Percentiles rank a stretch among this genome's conserved stretches.
Conservation (phyloP, 2,329 filamentous ascomycete genomes). For the Periglandula ipomoeae region DNA sequence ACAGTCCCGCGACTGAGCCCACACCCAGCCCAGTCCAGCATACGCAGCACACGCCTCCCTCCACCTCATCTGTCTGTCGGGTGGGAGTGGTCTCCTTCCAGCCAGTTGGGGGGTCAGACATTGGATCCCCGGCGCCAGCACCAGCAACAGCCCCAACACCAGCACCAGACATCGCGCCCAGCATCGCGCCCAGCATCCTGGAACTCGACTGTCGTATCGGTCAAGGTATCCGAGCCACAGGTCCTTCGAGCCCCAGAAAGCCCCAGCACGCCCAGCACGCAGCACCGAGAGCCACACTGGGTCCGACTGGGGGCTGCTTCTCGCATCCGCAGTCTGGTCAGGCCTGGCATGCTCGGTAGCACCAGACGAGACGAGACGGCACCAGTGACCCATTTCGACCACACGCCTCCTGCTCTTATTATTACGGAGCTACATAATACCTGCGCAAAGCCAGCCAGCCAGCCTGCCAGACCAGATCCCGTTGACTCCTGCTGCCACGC, state of each 20-base stretch:
- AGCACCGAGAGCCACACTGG: conserved; percentile 3
- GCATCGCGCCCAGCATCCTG: no score
- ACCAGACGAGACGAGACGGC: not conserved
- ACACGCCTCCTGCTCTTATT: not conserved
- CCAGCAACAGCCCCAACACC: no score
- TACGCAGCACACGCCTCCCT: not conserved
- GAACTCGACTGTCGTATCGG: not conserved
- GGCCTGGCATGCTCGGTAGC: not conserved
- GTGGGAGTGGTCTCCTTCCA: not conserved
- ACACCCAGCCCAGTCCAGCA: no score
- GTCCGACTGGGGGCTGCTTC: not conserved
- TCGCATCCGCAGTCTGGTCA: no score
- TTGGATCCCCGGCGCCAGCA: no score
- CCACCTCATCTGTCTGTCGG: not conserved
- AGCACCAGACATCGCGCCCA: no score
- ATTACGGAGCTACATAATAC: not conserved
- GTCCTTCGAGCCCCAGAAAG: not conserved
- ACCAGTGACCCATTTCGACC: not conserved
- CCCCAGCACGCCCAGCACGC: conserved; percentile 1
- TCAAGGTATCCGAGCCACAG: not conserved
- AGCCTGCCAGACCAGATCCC: no score
- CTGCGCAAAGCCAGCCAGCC: not conserved
- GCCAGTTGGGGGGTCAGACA: not conserved
- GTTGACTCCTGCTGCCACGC: not conserved
- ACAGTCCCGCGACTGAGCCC: not conserved